phyloP scores from a whole-genome alignment of 2,329 filamentous ascomycete genomes.

The Botrytis deweyae region DNA sequence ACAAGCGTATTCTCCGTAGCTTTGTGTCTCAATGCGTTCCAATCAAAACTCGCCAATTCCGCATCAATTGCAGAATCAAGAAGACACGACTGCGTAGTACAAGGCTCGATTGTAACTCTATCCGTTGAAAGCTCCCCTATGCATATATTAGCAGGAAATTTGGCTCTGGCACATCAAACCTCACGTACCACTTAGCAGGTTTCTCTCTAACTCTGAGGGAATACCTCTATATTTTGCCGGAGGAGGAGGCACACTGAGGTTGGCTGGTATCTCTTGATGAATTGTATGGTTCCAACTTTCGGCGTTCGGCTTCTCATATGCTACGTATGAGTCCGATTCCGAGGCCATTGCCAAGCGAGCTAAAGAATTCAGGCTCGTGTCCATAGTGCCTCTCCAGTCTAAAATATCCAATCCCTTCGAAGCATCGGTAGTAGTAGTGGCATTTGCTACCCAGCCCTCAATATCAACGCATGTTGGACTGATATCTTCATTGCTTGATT shows the following conservation, averaged over 20 bases:
- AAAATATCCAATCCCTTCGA: not conserved
- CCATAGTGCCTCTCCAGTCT: not conserved
- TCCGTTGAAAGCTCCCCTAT: not conserved
- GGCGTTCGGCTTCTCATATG: not conserved
- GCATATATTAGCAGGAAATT: not conserved
- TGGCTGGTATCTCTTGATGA: not conserved
- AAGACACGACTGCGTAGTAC: not conserved
- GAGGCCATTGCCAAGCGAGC: slow-evolving; percentile 7
- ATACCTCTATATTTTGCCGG: not conserved
- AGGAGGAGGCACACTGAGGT: not conserved
- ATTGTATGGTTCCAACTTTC: not conserved
- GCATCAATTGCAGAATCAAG: slow-evolving; percentile 14
- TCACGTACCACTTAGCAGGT: not conserved
- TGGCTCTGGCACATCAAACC: not conserved
- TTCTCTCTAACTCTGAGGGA: not conserved
- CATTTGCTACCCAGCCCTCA: slow-evolving; percentile 12
- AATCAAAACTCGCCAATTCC: not conserved
- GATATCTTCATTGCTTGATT: not conserved
- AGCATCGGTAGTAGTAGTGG: slow-evolving; percentile 2
- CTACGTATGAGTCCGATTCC: not conserved
- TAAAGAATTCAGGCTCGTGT: not conserved
- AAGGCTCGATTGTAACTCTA: not conserved
- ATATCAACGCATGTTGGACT: slow-evolving; percentile 11
- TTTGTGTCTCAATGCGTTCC: slow-evolving; percentile 3
- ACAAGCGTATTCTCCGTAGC: not conserved